These are phyloP conservation scores for Bremia lactucae DNA, from an alignment of 352 stramenopile genomes.

Conservation along the genomic window DNA sequence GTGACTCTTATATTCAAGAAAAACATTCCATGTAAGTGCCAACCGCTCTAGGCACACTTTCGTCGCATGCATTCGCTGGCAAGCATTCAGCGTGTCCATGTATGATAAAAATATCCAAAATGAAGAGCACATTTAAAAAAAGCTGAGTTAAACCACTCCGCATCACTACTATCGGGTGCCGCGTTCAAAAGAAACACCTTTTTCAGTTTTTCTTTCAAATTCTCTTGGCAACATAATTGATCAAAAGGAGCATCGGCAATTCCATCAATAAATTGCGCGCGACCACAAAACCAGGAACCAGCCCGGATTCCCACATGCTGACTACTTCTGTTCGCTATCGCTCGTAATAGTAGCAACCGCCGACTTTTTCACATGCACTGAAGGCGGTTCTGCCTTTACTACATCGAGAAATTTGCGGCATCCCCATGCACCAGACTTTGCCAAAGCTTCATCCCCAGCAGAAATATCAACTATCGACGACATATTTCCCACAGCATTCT, in stretches of 20 bases:
- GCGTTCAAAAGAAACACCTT: no score
- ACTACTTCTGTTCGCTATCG: constrained; percentile 40
- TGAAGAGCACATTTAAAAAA: constrained; percentile 32
- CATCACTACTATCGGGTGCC: background rate
- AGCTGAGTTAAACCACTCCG: constrained; percentile 5
- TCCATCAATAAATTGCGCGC: no score
- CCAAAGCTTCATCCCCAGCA: constrained; percentile 31
- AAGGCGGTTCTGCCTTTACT: constrained; percentile 61
- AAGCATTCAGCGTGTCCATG: no score
- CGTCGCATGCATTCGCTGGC: constrained; percentile 14
- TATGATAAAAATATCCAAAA: constrained; percentile 33
- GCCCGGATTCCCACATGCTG: constrained; percentile 13
- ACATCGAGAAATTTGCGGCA: constrained; percentile 77
- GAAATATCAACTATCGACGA: constrained; percentile 14
- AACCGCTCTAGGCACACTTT: constrained; percentile 15
- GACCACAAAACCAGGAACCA: constrained; percentile 10
- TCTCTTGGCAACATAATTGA: constrained; percentile 18
- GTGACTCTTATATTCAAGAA: constrained; percentile 4
- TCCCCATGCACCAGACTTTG: constrained; percentile 66
- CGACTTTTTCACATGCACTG: constrained; percentile 25
- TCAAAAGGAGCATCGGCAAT: no score
- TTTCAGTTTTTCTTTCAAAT: constrained; percentile 27
- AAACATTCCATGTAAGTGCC: background rate
- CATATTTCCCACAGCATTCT: constrained; percentile 21
- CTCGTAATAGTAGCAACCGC: constrained; percentile 17